Percentiles rank a stretch among this genome's conserved stretches.
Evolutionary conservation across 805 yeast species (phyloP).

Genomic region (Zygoascus ofunaensis): DNA sequence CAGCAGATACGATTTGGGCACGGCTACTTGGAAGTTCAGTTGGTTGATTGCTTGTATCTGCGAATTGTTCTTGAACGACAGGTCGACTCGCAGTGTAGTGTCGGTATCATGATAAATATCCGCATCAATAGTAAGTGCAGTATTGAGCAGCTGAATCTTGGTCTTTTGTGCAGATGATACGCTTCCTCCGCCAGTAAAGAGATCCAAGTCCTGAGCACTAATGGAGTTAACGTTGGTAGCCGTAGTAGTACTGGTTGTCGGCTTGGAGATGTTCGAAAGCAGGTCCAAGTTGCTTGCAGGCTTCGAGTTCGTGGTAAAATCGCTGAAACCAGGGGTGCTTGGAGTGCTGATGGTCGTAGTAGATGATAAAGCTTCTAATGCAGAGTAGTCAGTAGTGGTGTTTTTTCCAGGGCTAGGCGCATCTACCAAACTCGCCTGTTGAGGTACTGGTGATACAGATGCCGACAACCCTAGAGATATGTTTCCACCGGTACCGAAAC

Average conservation of each 20-base stretch:
- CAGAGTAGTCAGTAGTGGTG: conserved; percentile 7
- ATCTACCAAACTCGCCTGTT: neutral
- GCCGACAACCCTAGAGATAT: conserved; percentile 34
- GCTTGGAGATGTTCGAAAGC: neutral
- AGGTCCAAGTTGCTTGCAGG: neutral
- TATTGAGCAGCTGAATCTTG: conserved; percentile 34
- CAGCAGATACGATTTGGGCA: conserved; percentile 53
- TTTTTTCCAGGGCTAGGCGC: neutral
- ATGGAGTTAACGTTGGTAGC: neutral
- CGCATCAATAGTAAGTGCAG: conserved; percentile 42
- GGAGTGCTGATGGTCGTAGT: conserved; percentile 5
- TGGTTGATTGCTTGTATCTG: conserved; percentile 34
- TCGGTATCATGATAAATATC: conserved; percentile 32
- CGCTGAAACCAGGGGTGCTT: conserved; percentile 2
- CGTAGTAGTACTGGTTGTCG: neutral
- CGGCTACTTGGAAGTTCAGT: conserved; percentile 58
- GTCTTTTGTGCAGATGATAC: conserved; percentile 5
- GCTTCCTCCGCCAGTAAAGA: conserved; percentile 10
- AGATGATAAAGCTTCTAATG: conserved; percentile 5
- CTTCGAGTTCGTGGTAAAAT: neutral
- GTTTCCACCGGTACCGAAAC: conserved; percentile 46
- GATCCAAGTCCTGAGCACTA: conserved; percentile 5
- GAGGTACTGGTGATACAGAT: conserved; percentile 9
- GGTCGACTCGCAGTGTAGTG: conserved; percentile 36
- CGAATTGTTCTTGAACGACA: conserved; percentile 42